phyloP scores from a whole-genome alignment of 2,329 filamentous ascomycete species.

The Capronia epimyces region DNA sequence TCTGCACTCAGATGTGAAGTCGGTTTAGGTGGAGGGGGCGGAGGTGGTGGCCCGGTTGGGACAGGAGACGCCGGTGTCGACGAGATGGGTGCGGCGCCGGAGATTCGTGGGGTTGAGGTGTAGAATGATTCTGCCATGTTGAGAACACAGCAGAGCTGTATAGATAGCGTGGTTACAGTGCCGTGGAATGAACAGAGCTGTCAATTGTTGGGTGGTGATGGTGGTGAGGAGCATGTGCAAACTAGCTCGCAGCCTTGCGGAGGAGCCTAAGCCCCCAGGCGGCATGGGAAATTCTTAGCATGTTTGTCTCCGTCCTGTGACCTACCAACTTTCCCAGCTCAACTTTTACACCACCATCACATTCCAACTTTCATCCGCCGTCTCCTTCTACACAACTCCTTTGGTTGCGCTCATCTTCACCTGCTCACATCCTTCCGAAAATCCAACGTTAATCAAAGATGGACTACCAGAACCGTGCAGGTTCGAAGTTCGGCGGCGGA shows the following conservation, averaged over 20 bases:
- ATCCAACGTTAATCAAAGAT: slow-evolving; percentile 32
- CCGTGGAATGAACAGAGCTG: no score
- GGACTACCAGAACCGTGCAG: slow-evolving; percentile 84
- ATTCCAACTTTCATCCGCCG: not conserved
- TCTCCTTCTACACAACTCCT: not conserved
- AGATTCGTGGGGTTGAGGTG: slow-evolving; percentile 8
- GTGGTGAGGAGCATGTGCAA: not conserved
- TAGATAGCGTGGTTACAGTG: no score
- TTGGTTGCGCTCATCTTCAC: not conserved
- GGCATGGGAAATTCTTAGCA: slow-evolving; percentile 5
- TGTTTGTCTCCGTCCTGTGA: not conserved
- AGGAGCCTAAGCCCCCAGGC: no score
- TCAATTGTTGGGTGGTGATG: not conserved
- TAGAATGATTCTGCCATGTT: slow-evolving; percentile 24
- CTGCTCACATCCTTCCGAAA: not conserved
- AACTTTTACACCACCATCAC: not conserved
- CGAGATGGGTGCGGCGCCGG: slow-evolving; percentile 1
- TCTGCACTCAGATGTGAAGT: slow-evolving; percentile 17
- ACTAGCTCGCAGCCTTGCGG: slow-evolving; percentile 19
- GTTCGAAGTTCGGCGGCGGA: slow-evolving; percentile 95
- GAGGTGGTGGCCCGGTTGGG: slow-evolving; percentile 15
- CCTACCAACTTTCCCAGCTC: not conserved
- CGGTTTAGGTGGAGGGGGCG: slow-evolving; percentile 23
- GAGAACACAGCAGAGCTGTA: not conserved
- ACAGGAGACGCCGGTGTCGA: slow-evolving; percentile 12